Evolutionary conservation across 2,329 filamentous ascomycete genomes (phyloP).

Genomic region (Hypoxylon sp.): DNA sequence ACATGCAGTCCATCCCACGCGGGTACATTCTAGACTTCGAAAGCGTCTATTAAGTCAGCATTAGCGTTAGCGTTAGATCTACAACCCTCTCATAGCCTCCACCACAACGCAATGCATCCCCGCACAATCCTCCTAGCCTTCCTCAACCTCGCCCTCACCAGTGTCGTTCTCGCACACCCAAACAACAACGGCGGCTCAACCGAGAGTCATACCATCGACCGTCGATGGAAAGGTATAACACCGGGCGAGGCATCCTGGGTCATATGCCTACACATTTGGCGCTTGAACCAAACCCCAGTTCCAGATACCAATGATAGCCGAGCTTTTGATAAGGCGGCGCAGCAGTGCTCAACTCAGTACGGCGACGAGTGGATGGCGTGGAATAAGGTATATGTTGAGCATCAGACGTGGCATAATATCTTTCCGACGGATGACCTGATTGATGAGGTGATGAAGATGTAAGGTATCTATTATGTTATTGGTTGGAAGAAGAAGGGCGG

Average conservation of each 20-base stretch:
- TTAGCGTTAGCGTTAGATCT: too few species aligned
- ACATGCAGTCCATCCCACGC: too few species aligned
- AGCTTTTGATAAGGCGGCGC: not conserved
- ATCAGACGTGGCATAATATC: not conserved
- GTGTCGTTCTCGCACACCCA: too few species aligned
- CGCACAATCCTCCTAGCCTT: too few species aligned
- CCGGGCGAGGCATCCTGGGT: not conserved
- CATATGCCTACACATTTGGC: not conserved
- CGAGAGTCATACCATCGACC: not conserved
- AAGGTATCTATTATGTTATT: not conserved
- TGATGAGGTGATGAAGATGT: not conserved
- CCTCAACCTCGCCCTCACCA: too few species aligned
- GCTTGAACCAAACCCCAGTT: not conserved
- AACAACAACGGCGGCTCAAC: too few species aligned
- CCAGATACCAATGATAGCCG: not conserved
- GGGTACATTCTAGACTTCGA: too few species aligned
- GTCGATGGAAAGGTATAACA: not conserved
- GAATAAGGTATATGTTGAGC: not conserved
- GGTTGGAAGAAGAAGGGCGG: not conserved
- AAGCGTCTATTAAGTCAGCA: too few species aligned
- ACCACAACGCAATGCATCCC: too few species aligned
- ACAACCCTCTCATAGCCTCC: too few species aligned
- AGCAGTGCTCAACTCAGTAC: too few species aligned
- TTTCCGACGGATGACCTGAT: not conserved
- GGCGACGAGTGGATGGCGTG: not conserved